Percentiles rank a stretch among this genome's conserved stretches.
These are phyloP conservation scores for Penicillium cataractarum DNA, from an alignment of 495 filamentous ascomycete species.

Conservation along the genomic window DNA sequence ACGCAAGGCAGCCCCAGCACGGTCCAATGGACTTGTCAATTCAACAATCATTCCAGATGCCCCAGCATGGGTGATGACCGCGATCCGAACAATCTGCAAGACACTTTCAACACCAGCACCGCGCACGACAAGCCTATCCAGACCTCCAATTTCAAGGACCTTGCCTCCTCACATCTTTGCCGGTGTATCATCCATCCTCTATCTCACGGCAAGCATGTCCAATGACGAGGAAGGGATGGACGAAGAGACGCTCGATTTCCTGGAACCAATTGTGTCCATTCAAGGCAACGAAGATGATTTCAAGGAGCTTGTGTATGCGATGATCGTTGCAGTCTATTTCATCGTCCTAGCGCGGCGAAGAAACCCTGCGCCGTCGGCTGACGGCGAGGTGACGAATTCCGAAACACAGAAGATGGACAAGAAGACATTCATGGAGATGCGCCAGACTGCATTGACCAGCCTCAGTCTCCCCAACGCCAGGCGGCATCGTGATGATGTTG, in stretches of 20 bases:
- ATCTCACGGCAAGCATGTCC: slow-evolving; percentile 38
- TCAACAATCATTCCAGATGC: slow-evolving; percentile 50
- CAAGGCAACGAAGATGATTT: slow-evolving; percentile 42
- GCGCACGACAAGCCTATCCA: slow-evolving; percentile 48
- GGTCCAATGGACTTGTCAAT: slow-evolving; percentile 24
- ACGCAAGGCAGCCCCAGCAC: slow-evolving; percentile 21
- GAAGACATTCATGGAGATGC: slow-evolving; percentile 54
- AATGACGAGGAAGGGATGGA: slow-evolving; percentile 41
- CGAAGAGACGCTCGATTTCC: slow-evolving; percentile 41
- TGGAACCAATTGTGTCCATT: slow-evolving; percentile 41
- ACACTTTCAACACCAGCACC: slow-evolving; percentile 57
- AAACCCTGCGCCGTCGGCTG: slow-evolving; percentile 27
- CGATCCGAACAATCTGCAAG: slow-evolving; percentile 67
- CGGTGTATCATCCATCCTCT: slow-evolving; percentile 62
- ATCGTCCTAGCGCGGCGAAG: slow-evolving; percentile 55
- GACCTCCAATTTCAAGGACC: slow-evolving; percentile 49
- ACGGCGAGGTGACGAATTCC: slow-evolving; percentile 21
- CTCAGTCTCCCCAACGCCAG: slow-evolving; percentile 42
- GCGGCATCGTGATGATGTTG: slow-evolving; percentile 56
- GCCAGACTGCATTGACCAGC: slow-evolving; percentile 47
- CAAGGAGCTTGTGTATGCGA: slow-evolving; percentile 44
- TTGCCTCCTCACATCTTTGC: slow-evolving; percentile 66
- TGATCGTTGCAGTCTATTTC: slow-evolving; percentile 71
- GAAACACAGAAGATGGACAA: slow-evolving; percentile 48
- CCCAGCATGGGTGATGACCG: slow-evolving; percentile 68